Evolutionary conservation across 2,329 filamentous ascomycete species (phyloP).

Genomic region (Penicillium occitanis): DNA sequence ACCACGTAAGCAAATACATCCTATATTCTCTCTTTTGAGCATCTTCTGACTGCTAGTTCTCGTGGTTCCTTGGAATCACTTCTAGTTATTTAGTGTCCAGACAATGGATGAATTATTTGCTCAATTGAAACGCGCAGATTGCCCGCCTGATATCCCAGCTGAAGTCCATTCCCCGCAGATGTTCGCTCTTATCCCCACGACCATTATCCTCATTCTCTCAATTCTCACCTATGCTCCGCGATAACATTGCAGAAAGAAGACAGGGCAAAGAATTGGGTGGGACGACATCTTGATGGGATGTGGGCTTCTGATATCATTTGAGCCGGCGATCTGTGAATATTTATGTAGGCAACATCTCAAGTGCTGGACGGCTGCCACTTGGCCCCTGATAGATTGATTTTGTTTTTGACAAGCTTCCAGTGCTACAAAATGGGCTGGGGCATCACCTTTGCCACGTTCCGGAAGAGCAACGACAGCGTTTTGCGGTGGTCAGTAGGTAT

Average conservation of each 20-base stretch:
- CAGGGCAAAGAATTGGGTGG: neutral
- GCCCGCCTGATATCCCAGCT: slow-evolving; percentile 5
- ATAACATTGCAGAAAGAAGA: neutral
- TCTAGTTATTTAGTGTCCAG: neutral
- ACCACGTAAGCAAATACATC: neutral
- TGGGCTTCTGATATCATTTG: slow-evolving; percentile 2
- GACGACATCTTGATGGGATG: slow-evolving; percentile 5
- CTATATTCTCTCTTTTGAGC: neutral
- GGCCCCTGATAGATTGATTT: neutral
- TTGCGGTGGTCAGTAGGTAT: slow-evolving; percentile 7
- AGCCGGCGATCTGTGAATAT: slow-evolving; percentile 11
- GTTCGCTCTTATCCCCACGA: slow-evolving; percentile 5
- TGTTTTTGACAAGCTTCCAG: neutral
- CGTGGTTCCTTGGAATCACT: neutral
- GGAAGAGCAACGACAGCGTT: slow-evolving; percentile 2
- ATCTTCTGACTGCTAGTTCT: neutral
- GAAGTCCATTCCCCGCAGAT: slow-evolving; percentile 1
- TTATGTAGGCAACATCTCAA: neutral
- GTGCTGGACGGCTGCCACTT: too few species aligned
- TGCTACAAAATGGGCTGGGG: slow-evolving; percentile 1
- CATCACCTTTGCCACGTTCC: slow-evolving; percentile 7
- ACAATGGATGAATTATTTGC: neutral
- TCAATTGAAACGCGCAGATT: slow-evolving; percentile 1
- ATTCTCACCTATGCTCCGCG: neutral
- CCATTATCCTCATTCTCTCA: slow-evolving; percentile 2